A percentile compares a stretch with the other conserved stretches of the same genome.
Evolutionary conservation across 2,329 filamentous ascomycete species (phyloP).

Genomic region (Botrytis hyacinthi): DNA sequence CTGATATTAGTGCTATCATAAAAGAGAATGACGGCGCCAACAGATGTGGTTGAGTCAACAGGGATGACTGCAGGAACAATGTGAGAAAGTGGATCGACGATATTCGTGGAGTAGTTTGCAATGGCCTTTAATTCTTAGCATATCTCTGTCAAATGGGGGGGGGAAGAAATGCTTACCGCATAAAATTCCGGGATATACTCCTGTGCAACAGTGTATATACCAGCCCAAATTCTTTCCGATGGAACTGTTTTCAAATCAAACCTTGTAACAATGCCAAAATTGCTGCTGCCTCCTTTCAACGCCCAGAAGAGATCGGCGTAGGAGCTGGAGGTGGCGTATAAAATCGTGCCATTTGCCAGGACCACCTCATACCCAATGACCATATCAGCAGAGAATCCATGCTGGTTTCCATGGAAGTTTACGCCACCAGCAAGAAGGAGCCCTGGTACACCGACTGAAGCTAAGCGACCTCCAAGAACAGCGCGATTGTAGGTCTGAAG

Average conservation of each 20-base stretch:
- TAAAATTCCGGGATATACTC: neutral
- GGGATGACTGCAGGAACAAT: neutral
- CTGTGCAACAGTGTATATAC: neutral
- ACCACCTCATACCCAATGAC: neutral
- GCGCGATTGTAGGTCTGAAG: neutral
- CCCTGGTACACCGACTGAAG: neutral
- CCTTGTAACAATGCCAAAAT: neutral
- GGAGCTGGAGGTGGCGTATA: neutral
- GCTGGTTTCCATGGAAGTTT: neutral
- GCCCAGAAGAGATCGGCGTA: constrained; percentile 1
- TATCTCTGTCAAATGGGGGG: neutral
- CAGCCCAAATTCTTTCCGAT: neutral
- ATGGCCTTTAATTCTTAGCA: neutral
- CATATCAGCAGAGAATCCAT: neutral
- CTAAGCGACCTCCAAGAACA: neutral
- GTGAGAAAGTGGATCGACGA: neutral
- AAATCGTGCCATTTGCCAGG: neutral
- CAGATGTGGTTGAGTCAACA: neutral
- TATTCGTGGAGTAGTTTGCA: neutral
- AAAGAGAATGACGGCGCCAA: neutral
- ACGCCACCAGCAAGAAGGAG: neutral
- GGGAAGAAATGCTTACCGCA: neutral
- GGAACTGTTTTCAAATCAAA: neutral
- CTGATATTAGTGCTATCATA: neutral
- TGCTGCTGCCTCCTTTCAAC: neutral